phyloP scores from a whole-genome alignment of 305 asterid species.

The Solanum hybrid region DNA sequence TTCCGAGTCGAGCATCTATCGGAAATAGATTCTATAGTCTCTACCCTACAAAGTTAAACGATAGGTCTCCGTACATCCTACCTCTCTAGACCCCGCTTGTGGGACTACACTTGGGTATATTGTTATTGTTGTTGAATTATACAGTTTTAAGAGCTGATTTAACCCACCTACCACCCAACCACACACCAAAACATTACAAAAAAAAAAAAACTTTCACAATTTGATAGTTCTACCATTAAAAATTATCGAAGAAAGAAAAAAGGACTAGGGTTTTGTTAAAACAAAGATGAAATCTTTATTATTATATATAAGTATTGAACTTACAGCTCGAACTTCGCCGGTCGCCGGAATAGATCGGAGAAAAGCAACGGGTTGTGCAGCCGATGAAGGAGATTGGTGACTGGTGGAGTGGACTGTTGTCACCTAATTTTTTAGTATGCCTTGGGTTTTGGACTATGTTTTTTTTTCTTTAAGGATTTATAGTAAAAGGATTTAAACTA shows the following conservation, averaged over 20 bases:
- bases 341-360: background rate
- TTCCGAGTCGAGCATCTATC: background rate
- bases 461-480: background rate
- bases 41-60: background rate
- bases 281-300: background rate
- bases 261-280: background rate
- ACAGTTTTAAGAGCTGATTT: background rate
- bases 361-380: background rate
- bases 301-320: background rate
- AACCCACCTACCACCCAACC: background rate
- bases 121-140: background rate
- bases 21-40: background rate
- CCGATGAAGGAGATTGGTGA: background rate
- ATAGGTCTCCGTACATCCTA: background rate
- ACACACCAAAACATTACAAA: background rate
- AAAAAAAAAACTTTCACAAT: background rate
- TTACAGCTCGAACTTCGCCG: background rate
- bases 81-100: background rate
- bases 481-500: background rate
- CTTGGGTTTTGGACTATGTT: background rate
- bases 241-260: background rate
- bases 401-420: background rate
- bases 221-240: background rate
- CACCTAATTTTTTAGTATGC: background rate
- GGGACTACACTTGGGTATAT: background rate